These are phyloP conservation scores for Botryosphaeria dothidea DNA, from an alignment of 2,329 filamentous ascomycete species.

Conservation along the genomic window DNA sequence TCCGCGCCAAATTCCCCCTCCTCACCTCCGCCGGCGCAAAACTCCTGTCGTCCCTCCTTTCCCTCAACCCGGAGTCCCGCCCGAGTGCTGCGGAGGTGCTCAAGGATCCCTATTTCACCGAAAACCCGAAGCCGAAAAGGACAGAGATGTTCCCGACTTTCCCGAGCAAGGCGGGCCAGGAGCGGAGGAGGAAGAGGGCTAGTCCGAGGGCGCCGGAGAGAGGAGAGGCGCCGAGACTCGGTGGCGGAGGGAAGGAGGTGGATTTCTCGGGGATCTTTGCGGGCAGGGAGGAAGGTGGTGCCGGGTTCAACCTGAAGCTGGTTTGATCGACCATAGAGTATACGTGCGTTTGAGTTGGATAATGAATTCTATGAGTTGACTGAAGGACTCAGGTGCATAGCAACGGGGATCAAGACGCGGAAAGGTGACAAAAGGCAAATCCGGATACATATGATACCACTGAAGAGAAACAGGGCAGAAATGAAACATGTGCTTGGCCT, in stretches of 20 bases:
- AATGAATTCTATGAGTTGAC: no score
- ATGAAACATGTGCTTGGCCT: no score
- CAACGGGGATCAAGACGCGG: no score
- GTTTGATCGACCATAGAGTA: neutral
- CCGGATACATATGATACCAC: no score
- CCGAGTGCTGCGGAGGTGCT: constrained; percentile 75
- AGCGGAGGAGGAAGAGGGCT: constrained; percentile 70
- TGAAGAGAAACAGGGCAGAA: no score
- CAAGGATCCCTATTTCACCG: constrained; percentile 78
- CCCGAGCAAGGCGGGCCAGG: constrained; percentile 90
- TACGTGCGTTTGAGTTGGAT: no score
- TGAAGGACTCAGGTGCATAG: no score
- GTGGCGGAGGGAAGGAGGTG: constrained; percentile 40
- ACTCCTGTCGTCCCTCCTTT: constrained; percentile 69
- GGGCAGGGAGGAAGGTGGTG: constrained; percentile 49
- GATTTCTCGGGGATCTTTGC: constrained; percentile 54
- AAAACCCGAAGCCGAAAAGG: constrained; percentile 87
- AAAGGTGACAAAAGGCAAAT: no score
- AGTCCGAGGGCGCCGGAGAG: constrained; percentile 83
- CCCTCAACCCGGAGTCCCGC: constrained; percentile 71
- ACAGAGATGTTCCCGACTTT: constrained; percentile 96
- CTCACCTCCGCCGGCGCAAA: constrained; percentile 73
- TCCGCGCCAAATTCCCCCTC: constrained; percentile 78
- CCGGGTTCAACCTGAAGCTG: constrained; percentile 46
- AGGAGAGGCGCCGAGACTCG: constrained; percentile 63